These are phyloP conservation scores for Scytalidium lignicola DNA, from an alignment of 2,329 filamentous ascomycete species.

Conservation along the genomic window DNA sequence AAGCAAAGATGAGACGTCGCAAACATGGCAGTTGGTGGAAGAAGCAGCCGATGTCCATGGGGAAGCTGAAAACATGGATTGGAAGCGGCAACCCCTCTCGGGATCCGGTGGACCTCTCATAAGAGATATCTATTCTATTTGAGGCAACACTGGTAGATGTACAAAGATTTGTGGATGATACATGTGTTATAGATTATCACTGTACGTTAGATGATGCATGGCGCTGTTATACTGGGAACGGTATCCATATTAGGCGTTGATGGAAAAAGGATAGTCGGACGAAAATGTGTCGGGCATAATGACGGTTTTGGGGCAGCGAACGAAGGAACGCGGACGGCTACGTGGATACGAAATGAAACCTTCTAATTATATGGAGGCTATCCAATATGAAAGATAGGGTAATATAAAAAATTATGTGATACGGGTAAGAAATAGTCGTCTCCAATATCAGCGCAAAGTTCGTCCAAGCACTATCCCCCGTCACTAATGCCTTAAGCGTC, in stretches of 20 bases:
- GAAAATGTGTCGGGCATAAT: neutral
- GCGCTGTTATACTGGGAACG: neutral
- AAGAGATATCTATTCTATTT: neutral
- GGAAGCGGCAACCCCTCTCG: neutral
- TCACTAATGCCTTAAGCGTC: no score
- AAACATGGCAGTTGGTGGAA: neutral
- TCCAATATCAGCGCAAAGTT: no score
- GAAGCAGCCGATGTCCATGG: neutral
- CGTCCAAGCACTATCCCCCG: no score
- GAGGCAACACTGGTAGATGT: neutral
- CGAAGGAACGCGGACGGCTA: neutral
- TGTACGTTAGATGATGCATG: neutral
- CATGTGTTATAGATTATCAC: neutral
- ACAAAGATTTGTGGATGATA: neutral
- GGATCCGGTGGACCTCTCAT: neutral
- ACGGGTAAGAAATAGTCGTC: no score
- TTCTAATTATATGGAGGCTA: neutral
- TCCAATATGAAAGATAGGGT: neutral
- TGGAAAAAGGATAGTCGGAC: neutral
- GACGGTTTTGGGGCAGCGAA: neutral
- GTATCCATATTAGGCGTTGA: neutral
- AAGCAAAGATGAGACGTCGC: neutral
- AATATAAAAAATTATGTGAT: no score
- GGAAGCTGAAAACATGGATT: neutral
- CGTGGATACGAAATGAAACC: neutral